A percentile compares a stretch with the other conserved stretches of the same genome.
phyloP scores from a whole-genome alignment of 164 flowering plant genomes.

The Berberis vulgaris region DNA sequence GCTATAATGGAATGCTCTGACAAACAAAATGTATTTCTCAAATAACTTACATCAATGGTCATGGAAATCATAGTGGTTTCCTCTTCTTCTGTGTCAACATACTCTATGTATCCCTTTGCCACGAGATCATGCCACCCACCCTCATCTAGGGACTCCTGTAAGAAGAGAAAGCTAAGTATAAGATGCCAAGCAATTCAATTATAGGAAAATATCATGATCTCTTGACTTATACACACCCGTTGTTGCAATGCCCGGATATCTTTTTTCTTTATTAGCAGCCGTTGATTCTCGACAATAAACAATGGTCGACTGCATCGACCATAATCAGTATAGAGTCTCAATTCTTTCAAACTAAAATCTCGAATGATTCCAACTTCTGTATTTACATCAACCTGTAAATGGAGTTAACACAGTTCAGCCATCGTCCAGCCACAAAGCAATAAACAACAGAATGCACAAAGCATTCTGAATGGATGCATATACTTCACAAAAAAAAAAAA shows the following conservation, averaged over 20 bases:
- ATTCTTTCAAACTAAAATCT: conserved; percentile 81
- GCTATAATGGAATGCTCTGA: neutral
- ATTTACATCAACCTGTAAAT: conserved; percentile 86
- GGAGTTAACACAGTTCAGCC: neutral
- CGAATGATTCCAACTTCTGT: conserved; percentile 98
- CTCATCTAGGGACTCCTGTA: conserved; percentile 75
- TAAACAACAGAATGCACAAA: neutral
- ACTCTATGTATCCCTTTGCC: conserved; percentile 83
- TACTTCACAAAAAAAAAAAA: too few species aligned
- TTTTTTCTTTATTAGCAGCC: conserved; percentile 78
- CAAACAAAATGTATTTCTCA: neutral
- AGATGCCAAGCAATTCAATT: neutral
- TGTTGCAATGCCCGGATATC: conserved; percentile 79
- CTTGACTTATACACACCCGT: conserved; percentile 42
- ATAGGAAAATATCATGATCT: neutral
- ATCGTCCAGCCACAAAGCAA: neutral
- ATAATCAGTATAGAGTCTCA: conserved; percentile 92
- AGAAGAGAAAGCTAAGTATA: conserved; percentile 7
- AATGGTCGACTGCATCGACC: conserved; percentile 99
- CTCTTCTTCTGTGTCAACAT: conserved; percentile 96
- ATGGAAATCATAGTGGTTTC: conserved; percentile 98
- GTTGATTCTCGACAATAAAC: conserved; percentile 90
- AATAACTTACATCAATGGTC: conserved; percentile 73
- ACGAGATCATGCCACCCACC: conserved; percentile 97
- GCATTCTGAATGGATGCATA: too few species aligned